Base-by-base conservation (phyloP, 371 early-diverging fungal genomes). In the Gilbertella persicaria region DNA sequence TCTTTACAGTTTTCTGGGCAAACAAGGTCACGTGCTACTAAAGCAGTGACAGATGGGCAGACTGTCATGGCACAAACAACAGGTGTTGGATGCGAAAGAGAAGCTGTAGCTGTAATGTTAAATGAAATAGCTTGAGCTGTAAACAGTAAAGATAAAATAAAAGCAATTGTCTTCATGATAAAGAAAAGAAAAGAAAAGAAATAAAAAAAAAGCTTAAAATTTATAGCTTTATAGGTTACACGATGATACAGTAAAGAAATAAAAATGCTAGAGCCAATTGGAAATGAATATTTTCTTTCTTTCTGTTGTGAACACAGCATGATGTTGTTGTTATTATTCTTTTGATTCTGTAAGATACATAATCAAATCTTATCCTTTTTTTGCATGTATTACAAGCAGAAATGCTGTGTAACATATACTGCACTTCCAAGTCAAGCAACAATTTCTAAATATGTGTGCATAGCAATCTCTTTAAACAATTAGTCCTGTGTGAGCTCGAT, bases 1-100 rank as follows among this genome's bases (percentile, higher is more conserved):
- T 37, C 35, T 4, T 37, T 19, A 24, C 64, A 63, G 1, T 28
- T 8, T 9, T 50, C 14, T n/a, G 63, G 63, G 5, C 63, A 62
- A 0, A 30, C 42, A 17, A 36, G 26, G 25, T 37, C 38, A 25
- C 50, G 24, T 24, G 37, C 16, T 19, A 13, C 2, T 17, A 45
- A 19, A 29, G 23, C 44, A 20, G 58, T 46, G 10, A 36, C 41
- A 14, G 51, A 45, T 20, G 64, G 55, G 7, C 64, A 63, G 4
- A 58, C 33, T 17, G 58, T 39, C 55, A 53, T 53, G 23, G 58
- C 41, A 41, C 64, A 63, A 33, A 58, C 45, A 50, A 63, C 19
- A 10, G 35, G 29, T 19, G 50, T 25, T 36, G 41, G 30, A 30
- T 21, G 25, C 26, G 50, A 24, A 24, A 46, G 4, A 12, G 24